Percentiles rank a stretch among this genome's conserved stretches.
Evolutionary conservation across 1,284 basidiomycete species (phyloP).

Genomic region (Agroathelia rolfsii): DNA sequence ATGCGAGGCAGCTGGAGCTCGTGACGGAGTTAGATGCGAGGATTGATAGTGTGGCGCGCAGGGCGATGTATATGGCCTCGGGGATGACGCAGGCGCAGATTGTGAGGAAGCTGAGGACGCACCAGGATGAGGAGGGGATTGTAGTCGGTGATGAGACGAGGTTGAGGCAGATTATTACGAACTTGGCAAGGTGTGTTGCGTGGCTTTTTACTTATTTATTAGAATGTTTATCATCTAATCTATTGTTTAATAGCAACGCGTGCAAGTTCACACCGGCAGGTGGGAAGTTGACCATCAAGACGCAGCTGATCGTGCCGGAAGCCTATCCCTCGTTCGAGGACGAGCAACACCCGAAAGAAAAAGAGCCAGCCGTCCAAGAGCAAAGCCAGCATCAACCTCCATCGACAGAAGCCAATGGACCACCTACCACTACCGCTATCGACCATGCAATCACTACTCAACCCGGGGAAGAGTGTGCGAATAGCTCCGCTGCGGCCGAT

Average conservation of each 20-base stretch:
- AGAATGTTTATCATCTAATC: slow-evolving; percentile 1
- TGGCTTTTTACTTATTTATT: slow-evolving; percentile 1
- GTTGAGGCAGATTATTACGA: slow-evolving; percentile 71
- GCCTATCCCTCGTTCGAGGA: too few relatives aligned
- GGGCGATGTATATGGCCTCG: slow-evolving; percentile 46
- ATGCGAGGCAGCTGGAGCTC: slow-evolving; percentile 61
- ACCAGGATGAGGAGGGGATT: slow-evolving; percentile 46
- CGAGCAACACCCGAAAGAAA: too few relatives aligned
- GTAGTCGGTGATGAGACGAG: slow-evolving; percentile 77
- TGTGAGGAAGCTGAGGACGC: slow-evolving; percentile 27
- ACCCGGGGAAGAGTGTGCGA: too few relatives aligned
- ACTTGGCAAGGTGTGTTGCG: slow-evolving; percentile 52
- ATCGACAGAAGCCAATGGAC: slow-evolving; percentile 1
- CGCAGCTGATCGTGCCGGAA: slow-evolving; percentile 46
- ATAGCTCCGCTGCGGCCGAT: too few relatives aligned
- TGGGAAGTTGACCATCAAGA: slow-evolving; percentile 52
- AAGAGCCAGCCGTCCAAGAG: too few relatives aligned
- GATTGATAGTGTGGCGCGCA: slow-evolving; percentile 62
- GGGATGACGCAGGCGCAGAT: slow-evolving; percentile 36
- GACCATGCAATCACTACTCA: too few relatives aligned
- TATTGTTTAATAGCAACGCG: slow-evolving; percentile 39
- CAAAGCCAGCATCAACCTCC: too few relatives aligned
- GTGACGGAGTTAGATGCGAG: slow-evolving; percentile 60
- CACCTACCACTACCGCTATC: too few relatives aligned
- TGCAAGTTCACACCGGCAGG: slow-evolving; percentile 76